Conservation (phyloP, 1,284 basidiomycete genomes). For the Apiotrichum mycotoxinovorans region DNA sequence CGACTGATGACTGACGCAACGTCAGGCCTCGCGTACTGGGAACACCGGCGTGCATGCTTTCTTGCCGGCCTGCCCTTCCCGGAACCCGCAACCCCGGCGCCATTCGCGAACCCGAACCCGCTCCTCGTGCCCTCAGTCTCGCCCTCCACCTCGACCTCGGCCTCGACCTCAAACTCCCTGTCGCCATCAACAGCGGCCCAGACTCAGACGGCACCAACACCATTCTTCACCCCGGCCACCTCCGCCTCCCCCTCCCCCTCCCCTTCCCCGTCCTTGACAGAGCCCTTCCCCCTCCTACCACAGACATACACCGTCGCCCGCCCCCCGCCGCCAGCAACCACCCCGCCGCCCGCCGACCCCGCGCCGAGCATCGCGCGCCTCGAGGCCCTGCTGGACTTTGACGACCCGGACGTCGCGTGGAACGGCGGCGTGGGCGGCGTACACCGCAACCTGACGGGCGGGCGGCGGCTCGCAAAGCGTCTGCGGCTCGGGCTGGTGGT, state of each 20-base stretch:
- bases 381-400: slow-evolving; percentile 35
- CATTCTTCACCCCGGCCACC: too few relatives aligned
- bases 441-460: slow-evolving; percentile 29
- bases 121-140: too few relatives aligned
- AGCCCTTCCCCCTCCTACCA: slow-evolving; percentile 6
- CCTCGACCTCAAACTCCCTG: too few relatives aligned
- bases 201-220: too few relatives aligned
- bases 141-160: neutral
- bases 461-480: slow-evolving; percentile 33
- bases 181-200: too few relatives aligned
- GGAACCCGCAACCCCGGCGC: slow-evolving; percentile 14
- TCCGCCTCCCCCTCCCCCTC: too few relatives aligned
- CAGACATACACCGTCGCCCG: slow-evolving; percentile 19
- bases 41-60: slow-evolving; percentile 41
- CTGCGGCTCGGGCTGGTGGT: slow-evolving; percentile 43
- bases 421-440: slow-evolving; percentile 37
- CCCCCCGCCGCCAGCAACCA: slow-evolving; percentile 17
- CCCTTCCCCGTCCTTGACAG: too few relatives aligned
- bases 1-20: neutral
- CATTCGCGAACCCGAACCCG: neutral
- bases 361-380: slow-evolving; percentile 24
- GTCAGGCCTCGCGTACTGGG: slow-evolving; percentile 43
- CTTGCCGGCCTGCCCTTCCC: slow-evolving; percentile 32
- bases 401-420: slow-evolving; percentile 39
- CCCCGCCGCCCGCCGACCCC: neutral